These are phyloP conservation scores for Trichoderma sp. DNA, from an alignment of 2,329 filamentous ascomycete genomes.

Conservation along the genomic window DNA sequence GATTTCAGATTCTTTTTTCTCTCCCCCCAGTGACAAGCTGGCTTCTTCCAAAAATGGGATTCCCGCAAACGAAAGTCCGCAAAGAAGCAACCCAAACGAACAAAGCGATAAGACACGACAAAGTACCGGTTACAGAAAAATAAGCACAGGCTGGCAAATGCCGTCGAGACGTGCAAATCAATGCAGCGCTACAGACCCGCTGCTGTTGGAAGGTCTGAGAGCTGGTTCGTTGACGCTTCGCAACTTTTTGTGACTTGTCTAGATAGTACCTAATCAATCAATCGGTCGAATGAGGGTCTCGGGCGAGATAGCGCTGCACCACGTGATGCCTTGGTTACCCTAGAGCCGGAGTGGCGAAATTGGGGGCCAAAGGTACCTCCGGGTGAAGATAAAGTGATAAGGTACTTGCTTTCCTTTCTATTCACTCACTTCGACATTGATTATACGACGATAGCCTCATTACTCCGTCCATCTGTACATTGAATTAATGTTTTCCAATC, in stretches of 20 bases:
- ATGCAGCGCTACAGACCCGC: slow-evolving; percentile 9
- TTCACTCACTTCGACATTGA: too few species aligned
- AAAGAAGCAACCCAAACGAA: not conserved
- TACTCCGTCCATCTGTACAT: too few species aligned
- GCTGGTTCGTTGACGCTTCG: slow-evolving; percentile 7
- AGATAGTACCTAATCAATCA: not conserved
- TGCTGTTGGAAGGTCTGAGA: not conserved
- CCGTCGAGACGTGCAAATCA: slow-evolving; percentile 8
- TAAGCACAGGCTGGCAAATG: not conserved
- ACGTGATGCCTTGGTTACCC: slow-evolving; percentile 11
- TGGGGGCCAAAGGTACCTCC: not conserved
- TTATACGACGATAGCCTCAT: too few species aligned
- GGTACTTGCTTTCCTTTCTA: not conserved
- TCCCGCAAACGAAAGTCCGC: not conserved
- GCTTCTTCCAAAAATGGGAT: slow-evolving; percentile 16
- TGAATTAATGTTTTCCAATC: too few species aligned
- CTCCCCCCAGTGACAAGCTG: slow-evolving; percentile 9
- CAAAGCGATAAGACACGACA: not conserved
- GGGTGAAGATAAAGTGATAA: not conserved
- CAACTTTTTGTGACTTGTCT: slow-evolving; percentile 8
- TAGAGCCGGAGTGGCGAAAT: not conserved
- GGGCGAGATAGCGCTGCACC: not conserved
- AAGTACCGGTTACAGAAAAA: not conserved
- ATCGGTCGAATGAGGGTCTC: not conserved
- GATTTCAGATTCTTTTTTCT: not conserved